Conservation (phyloP, 768 basidiomycete genomes). For the Termitomyces heimii region DNA sequence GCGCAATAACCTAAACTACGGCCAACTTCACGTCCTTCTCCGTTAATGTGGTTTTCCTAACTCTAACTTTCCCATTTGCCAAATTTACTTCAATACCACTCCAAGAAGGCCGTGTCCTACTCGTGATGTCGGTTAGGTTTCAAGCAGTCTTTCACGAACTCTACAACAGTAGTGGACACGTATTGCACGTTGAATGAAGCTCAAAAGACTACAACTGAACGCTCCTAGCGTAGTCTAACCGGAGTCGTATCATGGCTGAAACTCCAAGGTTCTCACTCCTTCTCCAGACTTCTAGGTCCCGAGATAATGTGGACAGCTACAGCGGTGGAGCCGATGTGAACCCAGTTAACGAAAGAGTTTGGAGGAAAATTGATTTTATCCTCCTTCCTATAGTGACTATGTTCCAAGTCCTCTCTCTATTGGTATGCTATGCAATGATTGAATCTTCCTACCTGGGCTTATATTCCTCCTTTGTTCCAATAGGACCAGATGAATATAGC, state of each 20-base stretch:
- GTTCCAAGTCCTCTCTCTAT: conserved; percentile 29
- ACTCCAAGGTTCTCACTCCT: not conserved
- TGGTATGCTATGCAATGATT: conserved; percentile 20
- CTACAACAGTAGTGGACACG: not conserved
- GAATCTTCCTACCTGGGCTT: conserved; percentile 40
- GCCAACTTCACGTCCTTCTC: too few species aligned
- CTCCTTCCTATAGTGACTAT: conserved; percentile 28
- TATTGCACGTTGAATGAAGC: not conserved
- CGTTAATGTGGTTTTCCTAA: too few species aligned
- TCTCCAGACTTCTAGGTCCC: not conserved
- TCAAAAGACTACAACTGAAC: not conserved
- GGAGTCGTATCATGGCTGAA: not conserved
- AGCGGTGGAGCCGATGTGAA: not conserved
- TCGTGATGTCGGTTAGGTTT: too few species aligned
- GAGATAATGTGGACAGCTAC: not conserved
- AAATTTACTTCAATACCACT: too few species aligned
- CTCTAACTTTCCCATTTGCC: too few species aligned
- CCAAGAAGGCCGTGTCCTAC: too few species aligned
- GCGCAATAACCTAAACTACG: too few species aligned
- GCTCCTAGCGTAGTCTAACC: not conserved
- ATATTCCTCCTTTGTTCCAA: not conserved
- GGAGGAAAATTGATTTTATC: conserved; percentile 30
- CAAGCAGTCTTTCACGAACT: not conserved
- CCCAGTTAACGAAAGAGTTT: not conserved
- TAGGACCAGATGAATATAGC: not conserved